Evolutionary conservation across 805 yeast genomes (phyloP).

Genomic region (Saccharomycopsis sp.): DNA sequence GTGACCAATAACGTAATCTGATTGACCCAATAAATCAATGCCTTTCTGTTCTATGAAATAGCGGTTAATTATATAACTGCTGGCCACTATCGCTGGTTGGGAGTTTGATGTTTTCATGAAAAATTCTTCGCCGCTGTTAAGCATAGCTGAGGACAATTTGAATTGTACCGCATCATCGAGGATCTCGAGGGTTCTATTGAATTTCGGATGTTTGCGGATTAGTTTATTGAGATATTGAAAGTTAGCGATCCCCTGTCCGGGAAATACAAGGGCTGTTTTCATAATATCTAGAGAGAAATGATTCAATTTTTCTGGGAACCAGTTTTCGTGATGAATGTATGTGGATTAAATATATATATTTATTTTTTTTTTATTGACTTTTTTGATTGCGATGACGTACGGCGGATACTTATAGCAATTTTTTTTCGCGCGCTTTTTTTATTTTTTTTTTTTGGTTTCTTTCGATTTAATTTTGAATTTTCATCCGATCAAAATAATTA

Average conservation of each 20-base stretch:
- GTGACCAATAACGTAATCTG: constrained; percentile 17
- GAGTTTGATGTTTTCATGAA: constrained; percentile 15
- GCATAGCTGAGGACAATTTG: constrained; percentile 3
- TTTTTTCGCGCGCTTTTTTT: no score
- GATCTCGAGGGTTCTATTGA: background rate
- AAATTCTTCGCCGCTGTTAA: background rate
- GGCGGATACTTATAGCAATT: no score
- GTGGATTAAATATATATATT: no score
- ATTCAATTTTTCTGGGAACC: no score
- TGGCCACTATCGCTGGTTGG: constrained; percentile 19
- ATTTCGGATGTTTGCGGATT: constrained; percentile 4
- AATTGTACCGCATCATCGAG: constrained; percentile 5
- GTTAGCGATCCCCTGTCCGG: constrained; percentile 20
- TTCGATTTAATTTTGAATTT: no score
- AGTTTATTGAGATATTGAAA: constrained; percentile 12
- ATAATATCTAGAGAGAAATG: constrained; percentile 1
- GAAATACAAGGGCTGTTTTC: constrained; percentile 16
- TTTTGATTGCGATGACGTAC: no score
- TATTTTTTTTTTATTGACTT: no score
- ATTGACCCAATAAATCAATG: constrained; percentile 1
- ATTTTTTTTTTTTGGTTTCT: no score
- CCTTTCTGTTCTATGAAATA: constrained; percentile 2
- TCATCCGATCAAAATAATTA: no score
- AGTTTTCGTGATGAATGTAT: background rate
- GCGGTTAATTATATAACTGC: constrained; percentile 10